A percentile compares a stretch with the other conserved stretches of the same genome.
Evolutionary conservation across 2,329 filamentous ascomycete genomes (phyloP).

Genomic region (Trichoderma asperellum): DNA sequence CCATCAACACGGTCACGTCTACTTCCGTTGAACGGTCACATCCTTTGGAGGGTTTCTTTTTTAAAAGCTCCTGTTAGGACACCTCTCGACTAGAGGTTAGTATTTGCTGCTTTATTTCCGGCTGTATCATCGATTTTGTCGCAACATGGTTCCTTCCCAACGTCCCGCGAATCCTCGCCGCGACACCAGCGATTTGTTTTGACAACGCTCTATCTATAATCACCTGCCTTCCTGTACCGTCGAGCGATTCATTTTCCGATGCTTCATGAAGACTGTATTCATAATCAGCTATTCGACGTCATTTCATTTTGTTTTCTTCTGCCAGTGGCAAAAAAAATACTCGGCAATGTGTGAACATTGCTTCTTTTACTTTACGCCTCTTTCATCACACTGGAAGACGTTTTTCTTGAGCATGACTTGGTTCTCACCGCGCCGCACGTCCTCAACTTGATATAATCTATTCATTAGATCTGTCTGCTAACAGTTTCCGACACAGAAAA

Average conservation of each 20-base stretch:
- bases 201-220: not conserved
- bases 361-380: not conserved
- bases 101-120: constrained; percentile 8
- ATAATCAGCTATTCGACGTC: not conserved
- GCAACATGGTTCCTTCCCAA: not conserved
- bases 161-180: constrained; percentile 10
- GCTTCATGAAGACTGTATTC: not conserved
- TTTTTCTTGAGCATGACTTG: not conserved
- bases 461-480: not conserved
- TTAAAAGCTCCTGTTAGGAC: constrained; percentile 15
- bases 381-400: not conserved
- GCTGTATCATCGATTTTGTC: not conserved
- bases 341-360: not conserved
- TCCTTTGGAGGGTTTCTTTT: constrained; percentile 18
- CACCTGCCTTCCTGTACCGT: not conserved
- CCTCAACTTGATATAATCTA: not conserved
- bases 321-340: constrained; percentile 5
- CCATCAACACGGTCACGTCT: constrained; percentile 24
- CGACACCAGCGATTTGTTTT: constrained; percentile 8
- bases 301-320: not conserved
- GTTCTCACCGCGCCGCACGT: not conserved
- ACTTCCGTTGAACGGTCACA: constrained; percentile 27
- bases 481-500: constrained; percentile 9
- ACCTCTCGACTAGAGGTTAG: constrained; percentile 29
- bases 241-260: not conserved